These are phyloP conservation scores for Fraxinus sp. DNA, from an alignment of 305 asterid genomes.

Conservation along the genomic window DNA sequence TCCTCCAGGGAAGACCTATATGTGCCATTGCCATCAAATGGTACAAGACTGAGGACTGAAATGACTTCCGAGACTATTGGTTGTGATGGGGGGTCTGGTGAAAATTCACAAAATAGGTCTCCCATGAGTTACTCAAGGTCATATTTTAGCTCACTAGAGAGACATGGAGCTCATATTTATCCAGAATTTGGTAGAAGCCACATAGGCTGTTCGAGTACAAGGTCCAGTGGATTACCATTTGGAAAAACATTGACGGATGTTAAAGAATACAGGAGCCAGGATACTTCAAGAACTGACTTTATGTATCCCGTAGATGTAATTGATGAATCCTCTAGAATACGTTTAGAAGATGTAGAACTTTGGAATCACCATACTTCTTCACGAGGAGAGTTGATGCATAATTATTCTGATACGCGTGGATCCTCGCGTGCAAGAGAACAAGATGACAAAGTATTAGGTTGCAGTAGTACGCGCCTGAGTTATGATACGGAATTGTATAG, in stretches of 20 bases:
- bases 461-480: constrained; percentile 34
- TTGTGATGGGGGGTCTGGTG: constrained; percentile 31
- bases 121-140: constrained; percentile 12
- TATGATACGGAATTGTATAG: constrained; percentile 30
- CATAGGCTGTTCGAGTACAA: constrained; percentile 17
- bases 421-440: constrained; percentile 29
- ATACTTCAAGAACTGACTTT: constrained; percentile 30
- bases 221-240: constrained; percentile 30
- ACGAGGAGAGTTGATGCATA: constrained; percentile 26
- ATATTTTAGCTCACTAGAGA: constrained; percentile 36
- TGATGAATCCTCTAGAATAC: constrained; percentile 38
- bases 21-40: constrained; percentile 29
- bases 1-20: constrained; percentile 29
- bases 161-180: constrained; percentile 28
- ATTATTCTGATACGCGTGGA: constrained; percentile 28
- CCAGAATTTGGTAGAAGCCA: constrained; percentile 30
- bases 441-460: constrained; percentile 33
- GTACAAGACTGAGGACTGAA: constrained; percentile 28
- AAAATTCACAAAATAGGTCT: constrained; percentile 33
- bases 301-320: constrained; percentile 16
- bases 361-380: constrained; percentile 34
- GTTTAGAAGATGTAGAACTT: constrained; percentile 30
- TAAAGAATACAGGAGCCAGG: constrained; percentile 35
- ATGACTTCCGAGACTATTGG: constrained; percentile 29
- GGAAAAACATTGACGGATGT: constrained; percentile 22